A percentile compares a stretch with the other conserved stretches of the same genome.
Conservation (phyloP, 139 green algal genomes). For the Picochlorum sp. region DNA sequence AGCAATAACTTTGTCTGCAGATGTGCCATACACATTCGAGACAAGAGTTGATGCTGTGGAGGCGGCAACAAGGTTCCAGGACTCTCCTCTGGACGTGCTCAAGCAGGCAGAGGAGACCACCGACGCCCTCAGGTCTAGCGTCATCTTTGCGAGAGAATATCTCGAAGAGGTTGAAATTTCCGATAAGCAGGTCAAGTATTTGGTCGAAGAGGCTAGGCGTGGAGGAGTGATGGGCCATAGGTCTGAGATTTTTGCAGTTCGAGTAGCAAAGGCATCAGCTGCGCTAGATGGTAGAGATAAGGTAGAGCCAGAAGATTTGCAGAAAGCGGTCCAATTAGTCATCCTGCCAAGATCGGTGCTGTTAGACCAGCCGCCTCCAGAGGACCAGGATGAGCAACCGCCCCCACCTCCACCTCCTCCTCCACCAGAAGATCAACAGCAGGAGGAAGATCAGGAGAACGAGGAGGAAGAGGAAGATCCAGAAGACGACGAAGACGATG, state of each 20-base stretch:
- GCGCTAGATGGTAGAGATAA: slow-evolving; percentile 78
- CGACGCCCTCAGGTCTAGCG: slow-evolving; percentile 65
- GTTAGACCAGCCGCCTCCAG: slow-evolving; percentile 12
- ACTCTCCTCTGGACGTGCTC: slow-evolving; percentile 28
- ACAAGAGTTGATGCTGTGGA: slow-evolving; percentile 79
- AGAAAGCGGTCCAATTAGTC: slow-evolving; percentile 89
- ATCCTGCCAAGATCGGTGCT: slow-evolving; percentile 54
- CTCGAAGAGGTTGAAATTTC: slow-evolving; percentile 86
- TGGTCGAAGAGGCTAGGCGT: slow-evolving; percentile 85
- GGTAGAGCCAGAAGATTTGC: slow-evolving; percentile 88
- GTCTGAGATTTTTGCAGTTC: slow-evolving; percentile 91
- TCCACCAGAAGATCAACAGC: slow-evolving; percentile 47
- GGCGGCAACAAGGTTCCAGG: slow-evolving; percentile 58
- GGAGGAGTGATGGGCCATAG: slow-evolving; percentile 81
- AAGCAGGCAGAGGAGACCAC: slow-evolving; percentile 75
- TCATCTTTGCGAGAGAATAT: slow-evolving; percentile 95
- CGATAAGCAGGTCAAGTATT: slow-evolving; percentile 84
- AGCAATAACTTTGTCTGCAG: slow-evolving; percentile 80
- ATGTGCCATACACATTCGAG: slow-evolving; percentile 65
- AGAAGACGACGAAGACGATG: slow-evolving; percentile 42
- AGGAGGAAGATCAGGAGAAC: slow-evolving; percentile 75
- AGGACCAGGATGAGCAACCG: slow-evolving; percentile 64
- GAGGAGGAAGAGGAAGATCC: slow-evolving; percentile 59
- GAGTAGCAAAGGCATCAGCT: slow-evolving; percentile 70
- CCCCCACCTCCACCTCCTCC: slow-evolving; percentile 79